Conservation (phyloP, 108 stramenopile genomes). For the Schizochytrium sp. region DNA sequence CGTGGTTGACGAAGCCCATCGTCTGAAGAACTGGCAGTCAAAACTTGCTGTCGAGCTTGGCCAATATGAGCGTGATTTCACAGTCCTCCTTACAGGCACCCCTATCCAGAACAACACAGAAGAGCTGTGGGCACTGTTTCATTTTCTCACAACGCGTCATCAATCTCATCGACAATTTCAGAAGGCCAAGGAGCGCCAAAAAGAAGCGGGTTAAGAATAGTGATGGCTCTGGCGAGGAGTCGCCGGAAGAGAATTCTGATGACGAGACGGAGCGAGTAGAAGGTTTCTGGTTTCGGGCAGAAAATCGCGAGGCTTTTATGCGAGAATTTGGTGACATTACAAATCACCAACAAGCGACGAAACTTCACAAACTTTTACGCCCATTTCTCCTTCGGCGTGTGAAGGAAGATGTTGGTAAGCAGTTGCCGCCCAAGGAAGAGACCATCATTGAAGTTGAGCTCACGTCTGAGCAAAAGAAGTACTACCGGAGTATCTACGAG, state of each 20-base stretch:
- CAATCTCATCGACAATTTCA: not conserved
- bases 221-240: not conserved
- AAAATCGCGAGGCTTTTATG: slow-evolving; percentile 66
- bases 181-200: slow-evolving; percentile 55
- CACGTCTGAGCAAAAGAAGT: slow-evolving; percentile 94
- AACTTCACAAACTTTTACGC: slow-evolving; percentile 88
- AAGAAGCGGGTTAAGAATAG: not conserved
- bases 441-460: slow-evolving; percentile 94
- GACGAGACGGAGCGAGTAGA: slow-evolving; percentile 36
- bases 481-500: slow-evolving; percentile 97
- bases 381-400: slow-evolving; percentile 94
- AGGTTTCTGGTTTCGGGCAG: slow-evolving; percentile 39
- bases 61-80: slow-evolving; percentile 76
- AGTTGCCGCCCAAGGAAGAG: slow-evolving; percentile 95
- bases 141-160: slow-evolving; percentile 66
- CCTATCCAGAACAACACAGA: slow-evolving; percentile 97
- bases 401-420: slow-evolving; percentile 97
- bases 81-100: slow-evolving; percentile 93
- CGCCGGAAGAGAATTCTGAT: not conserved
- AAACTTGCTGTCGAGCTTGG: slow-evolving; percentile 59
- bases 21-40: slow-evolving; percentile 87
- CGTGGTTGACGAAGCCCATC: slow-evolving; percentile 95
- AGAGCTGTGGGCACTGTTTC: slow-evolving; percentile 85
- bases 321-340: slow-evolving; percentile 85
- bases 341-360: slow-evolving; percentile 87